A percentile compares a stretch with the other conserved stretches of the same genome.
These are phyloP conservation scores for Discostella stelligeroides DNA, from an alignment of 108 stramenopile genomes.

Conservation along the genomic window DNA sequence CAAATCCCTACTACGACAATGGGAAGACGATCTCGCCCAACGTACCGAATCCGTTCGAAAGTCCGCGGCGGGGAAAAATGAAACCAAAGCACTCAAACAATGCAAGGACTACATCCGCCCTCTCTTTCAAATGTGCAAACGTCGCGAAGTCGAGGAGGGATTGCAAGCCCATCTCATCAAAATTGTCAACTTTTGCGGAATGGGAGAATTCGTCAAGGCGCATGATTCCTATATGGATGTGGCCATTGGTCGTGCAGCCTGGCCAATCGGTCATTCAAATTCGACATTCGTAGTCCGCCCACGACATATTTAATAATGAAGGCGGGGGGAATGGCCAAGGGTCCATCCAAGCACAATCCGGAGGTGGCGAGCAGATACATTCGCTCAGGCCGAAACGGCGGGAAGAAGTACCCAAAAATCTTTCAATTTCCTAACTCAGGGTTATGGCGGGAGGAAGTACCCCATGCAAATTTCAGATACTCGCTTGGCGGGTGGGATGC, in stretches of 20 bases:
- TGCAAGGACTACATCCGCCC: conserved; percentile 97
- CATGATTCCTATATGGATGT: conserved; percentile 92
- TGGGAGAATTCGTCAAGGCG: conserved; percentile 91
- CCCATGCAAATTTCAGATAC: too few species aligned
- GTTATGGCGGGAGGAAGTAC: too few species aligned
- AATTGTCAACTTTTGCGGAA: conserved; percentile 95
- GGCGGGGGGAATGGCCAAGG: conserved; percentile 81
- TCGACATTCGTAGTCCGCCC: conserved; percentile 81
- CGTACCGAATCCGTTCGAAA: conserved; percentile 67
- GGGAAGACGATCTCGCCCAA: conserved; percentile 83
- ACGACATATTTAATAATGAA: conserved; percentile 82
- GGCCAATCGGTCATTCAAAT: conserved; percentile 83
- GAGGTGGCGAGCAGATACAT: conserved; percentile 67
- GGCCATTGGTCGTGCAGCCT: conserved; percentile 70
- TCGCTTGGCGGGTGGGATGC: too few species aligned
- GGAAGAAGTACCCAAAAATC: too few species aligned
- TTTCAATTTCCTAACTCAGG: too few species aligned
- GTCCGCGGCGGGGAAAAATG: conserved; percentile 77
- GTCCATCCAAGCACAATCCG: conserved; percentile 57
- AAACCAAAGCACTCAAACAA: conserved; percentile 92
- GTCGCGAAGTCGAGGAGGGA: conserved; percentile 56
- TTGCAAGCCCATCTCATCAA: conserved; percentile 82
- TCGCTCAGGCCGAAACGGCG: too few species aligned
- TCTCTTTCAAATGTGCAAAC: conserved; percentile 81
- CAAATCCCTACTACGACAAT: conserved; percentile 81